These are phyloP conservation scores for Cylindrotheca closterium DNA, from an alignment of 108 stramenopile species.

Conservation along the genomic window DNA sequence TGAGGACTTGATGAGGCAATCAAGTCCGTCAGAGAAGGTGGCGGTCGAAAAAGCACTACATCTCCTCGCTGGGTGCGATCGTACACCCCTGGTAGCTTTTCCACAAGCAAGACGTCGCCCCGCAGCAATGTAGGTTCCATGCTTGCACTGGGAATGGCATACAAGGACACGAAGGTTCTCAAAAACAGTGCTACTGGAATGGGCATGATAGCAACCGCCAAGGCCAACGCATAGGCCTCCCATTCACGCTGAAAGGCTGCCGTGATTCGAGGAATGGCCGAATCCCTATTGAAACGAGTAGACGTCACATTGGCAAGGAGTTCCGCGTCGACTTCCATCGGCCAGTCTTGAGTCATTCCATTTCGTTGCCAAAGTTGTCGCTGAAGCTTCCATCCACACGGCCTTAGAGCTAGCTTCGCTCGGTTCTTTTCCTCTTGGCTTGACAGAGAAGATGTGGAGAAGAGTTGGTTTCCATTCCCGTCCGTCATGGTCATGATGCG, in stretches of 20 bases:
- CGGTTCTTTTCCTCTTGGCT: constrained; percentile 19
- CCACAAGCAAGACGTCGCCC: constrained; percentile 67
- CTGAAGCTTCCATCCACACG: constrained; percentile 56
- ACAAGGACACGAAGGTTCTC: constrained; percentile 41
- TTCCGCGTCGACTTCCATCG: constrained; percentile 43
- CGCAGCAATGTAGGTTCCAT: constrained; percentile 62
- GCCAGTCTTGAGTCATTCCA: constrained; percentile 40
- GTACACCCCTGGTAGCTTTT: constrained; percentile 48
- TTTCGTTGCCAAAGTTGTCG: constrained; percentile 39
- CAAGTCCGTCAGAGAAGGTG: constrained; percentile 36
- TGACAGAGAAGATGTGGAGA: constrained; percentile 32
- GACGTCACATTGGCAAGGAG: constrained; percentile 22
- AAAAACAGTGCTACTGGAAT: constrained; percentile 29
- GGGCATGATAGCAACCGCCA: constrained; percentile 44
- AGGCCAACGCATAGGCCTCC: constrained; percentile 25
- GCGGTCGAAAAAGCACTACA: constrained; percentile 58
- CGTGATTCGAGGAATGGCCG: constrained; percentile 37
- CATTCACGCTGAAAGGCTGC: constrained; percentile 49
- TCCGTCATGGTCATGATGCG: constrained; percentile 58
- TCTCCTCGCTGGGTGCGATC: constrained; percentile 26
- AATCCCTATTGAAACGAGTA: constrained; percentile 40
- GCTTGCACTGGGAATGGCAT: constrained; percentile 52
- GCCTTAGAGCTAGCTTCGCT: constrained; percentile 42
- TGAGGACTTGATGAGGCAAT: constrained; percentile 24
- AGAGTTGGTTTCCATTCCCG: constrained; percentile 36